phyloP scores from a whole-genome alignment of 2,329 filamentous ascomycete genomes.

The Alternaria sp. region DNA sequence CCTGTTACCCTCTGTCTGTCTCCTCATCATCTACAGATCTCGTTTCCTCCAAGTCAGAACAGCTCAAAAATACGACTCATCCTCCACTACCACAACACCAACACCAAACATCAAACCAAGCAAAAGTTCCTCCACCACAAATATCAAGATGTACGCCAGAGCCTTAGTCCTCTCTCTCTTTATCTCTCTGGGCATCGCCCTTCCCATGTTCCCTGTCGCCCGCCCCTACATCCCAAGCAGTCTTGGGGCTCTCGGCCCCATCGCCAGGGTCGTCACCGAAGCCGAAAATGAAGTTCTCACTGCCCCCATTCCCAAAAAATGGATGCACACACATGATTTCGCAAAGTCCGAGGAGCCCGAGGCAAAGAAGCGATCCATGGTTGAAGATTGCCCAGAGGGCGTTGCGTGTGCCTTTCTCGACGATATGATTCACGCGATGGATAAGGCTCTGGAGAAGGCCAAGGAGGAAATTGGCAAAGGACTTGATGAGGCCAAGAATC shows the following conservation, averaged over 20 bases:
- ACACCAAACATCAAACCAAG: background rate
- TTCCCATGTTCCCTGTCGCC: background rate
- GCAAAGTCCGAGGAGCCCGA: background rate
- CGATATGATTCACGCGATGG: background rate
- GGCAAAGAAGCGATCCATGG: background rate
- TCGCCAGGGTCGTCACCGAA: background rate
- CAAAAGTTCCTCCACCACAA: background rate
- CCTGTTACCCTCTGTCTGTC: fast-evolving
- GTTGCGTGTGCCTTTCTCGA: background rate
- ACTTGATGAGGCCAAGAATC: too few relatives aligned
- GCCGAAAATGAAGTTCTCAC: background rate
- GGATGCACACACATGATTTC: background rate
- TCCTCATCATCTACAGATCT: background rate
- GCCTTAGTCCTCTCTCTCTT: background rate
- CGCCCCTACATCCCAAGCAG: background rate
- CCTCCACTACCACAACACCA: background rate
- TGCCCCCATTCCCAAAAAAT: background rate
- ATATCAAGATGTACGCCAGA: background rate
- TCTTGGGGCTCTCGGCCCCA: background rate
- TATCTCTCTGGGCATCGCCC: background rate
- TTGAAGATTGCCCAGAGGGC: background rate
- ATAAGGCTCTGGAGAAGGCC: too few relatives aligned
- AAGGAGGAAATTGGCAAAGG: background rate
- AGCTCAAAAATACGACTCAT: background rate
- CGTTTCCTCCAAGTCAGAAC: background rate